Base-by-base conservation (phyloP, 106 monocot genomes). In the Vanilla planifolia region DNA sequence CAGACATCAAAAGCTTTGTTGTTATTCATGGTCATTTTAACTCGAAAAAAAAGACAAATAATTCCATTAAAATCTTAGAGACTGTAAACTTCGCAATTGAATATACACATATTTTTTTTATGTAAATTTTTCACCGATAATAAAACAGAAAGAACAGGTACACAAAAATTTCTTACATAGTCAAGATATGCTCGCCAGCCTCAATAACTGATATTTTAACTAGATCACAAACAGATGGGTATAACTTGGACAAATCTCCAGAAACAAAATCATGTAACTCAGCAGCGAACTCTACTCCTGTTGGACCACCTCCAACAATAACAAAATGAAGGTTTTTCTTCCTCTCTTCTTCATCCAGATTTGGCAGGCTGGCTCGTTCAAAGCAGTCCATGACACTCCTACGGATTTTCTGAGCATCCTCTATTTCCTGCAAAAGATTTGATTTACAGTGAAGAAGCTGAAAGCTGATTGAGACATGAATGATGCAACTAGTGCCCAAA, bases 231-330 rank as follows among this genome's bases (percentile, higher is more conserved):
- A 80, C 48, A 55, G 43, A 43, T 35, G 92, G 92, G 67, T 92
- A 92, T 53, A 92, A 58, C 67, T 86, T 86, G 4, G 72, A 23
- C 33, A 92, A 62, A 73, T 92, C 92, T 59, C 83, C 77, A 73
- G 47, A 43, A 43, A 92, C 79, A 59, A 78, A 92, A 62, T 92
- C 92, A 73, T 92, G 92, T 60, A 92, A 69, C 51, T 83, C 86
- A 43, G 92, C 92, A 45, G 92, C 83, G 77, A 92, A 86, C 51
- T 92, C 92, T 61, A 92, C 83, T 32, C 92, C 92, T 67, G 92
- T 92, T 41, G 92, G 92, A 57, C 92, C 92, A 69, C 92, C 92
- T 55, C 92, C 92, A 61, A 92, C 70, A 62, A 92, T 50, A 52
- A 92, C 60, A 61, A 92, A 92, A 69, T 92, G 92, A 59, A 92